Evolutionary conservation across 805 yeast genomes (phyloP), one percentile per base, ranked within the genome.

Genomic region (Metschnikowia anglica): DNA sequence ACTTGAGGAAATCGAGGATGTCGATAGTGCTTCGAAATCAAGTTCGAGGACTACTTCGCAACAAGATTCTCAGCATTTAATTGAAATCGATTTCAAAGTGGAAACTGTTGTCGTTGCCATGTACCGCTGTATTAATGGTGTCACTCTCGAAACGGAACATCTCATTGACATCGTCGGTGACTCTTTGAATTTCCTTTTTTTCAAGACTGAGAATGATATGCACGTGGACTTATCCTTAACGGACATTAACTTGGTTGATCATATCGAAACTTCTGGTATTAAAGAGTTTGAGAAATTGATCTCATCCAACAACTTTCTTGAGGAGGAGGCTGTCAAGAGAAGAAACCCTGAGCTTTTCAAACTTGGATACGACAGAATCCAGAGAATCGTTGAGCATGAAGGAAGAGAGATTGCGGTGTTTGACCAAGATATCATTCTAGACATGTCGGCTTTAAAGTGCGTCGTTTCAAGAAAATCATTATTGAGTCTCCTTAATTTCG

Each of bases 391-490:
- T 9, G 73, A 68, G 13, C 74, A 74, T 38, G 69, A 79, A 20
- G 71, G 72, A 2, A 72, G 70, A 26, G 74, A 69, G 12, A 80
- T 84, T 37, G 88, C 80, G 47, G 81, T 84, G 0, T 83, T 75
- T 59, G 97, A 90, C 55, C 96, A 88, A 60, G 81, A 77, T 50
- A 76, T 90, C 4, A 71, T 77, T 7, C 66, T 93, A 38, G 73
- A 80, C 32, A 74, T 93, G 64, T 88, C 96, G 0, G 88, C 95
- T 11, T 77, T 93, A 41, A 79, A 79, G 48, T 73, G 85, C 27
- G 83, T 86, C 2, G 63, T 90, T 5, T 80, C 95, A 0, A 79
- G 97, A 36, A 85, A 80, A 56, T 85, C 95, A 1, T 64, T 86
- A 12, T 70, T 93, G 47, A 84, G 95, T 1, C 66, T 93, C 11